Evolutionary conservation across 345 rosid species (phyloP).

Genomic region (Angophora floribunda): DNA sequence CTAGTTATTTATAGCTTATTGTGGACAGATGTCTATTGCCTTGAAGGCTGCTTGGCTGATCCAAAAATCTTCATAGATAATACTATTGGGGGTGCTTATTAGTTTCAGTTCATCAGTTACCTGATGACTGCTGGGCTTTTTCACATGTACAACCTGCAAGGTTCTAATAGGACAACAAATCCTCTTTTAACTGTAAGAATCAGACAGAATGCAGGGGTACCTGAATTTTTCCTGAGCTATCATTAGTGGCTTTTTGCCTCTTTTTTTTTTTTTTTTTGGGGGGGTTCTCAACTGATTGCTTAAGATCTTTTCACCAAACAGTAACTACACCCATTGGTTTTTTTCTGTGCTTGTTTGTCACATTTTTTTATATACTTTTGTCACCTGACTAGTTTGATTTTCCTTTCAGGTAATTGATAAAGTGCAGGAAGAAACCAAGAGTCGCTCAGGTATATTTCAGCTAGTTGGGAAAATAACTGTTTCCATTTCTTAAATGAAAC

Average conservation of each 20-base stretch:
- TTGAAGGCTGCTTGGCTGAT: neutral
- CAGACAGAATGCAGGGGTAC: neutral
- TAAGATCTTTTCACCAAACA: neutral
- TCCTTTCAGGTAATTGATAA: conserved; percentile 67
- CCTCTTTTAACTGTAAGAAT: neutral
- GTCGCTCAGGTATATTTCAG: conserved; percentile 44
- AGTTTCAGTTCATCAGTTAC: neutral
- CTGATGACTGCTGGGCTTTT: neutral
- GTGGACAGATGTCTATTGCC: neutral
- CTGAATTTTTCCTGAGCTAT: neutral
- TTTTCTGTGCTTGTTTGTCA: neutral
- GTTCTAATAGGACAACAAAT: neutral
- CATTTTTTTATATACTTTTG: neutral
- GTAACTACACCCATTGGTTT: neutral
- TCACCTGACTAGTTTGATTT: neutral
- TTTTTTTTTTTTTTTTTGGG: neutral
- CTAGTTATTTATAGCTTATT: neutral
- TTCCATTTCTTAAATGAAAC: neutral
- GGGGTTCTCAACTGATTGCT: neutral
- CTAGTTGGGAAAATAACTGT: neutral
- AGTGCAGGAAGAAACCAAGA: conserved; percentile 79
- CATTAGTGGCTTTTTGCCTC: neutral
- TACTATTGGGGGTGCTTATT: neutral
- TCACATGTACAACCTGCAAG: neutral
- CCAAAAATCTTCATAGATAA: neutral